A percentile compares a stretch with the other conserved stretches of the same genome.
These are phyloP conservation scores for Handroanthus guayacan DNA, from an alignment of 257 asterid genomes.

Conservation along the genomic window DNA sequence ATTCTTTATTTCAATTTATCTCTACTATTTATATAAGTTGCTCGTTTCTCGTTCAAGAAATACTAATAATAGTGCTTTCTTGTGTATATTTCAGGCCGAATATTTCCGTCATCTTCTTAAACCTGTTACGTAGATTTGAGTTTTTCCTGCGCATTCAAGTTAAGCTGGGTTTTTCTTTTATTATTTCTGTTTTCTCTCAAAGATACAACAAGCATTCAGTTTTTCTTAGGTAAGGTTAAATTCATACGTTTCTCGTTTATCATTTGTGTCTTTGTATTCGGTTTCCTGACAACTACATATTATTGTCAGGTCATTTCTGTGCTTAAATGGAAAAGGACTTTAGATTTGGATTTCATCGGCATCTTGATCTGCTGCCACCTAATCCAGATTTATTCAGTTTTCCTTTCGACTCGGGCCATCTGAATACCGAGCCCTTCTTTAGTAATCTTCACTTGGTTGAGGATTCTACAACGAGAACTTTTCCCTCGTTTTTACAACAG, in stretches of 20 bases:
- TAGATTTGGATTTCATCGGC: constrained; percentile 54
- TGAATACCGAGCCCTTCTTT: constrained; percentile 43
- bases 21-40: constrained; percentile 15
- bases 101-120: constrained; percentile 91
- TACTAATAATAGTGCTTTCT: constrained; percentile 39
- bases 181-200: constrained; percentile 52
- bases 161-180: constrained; percentile 59
- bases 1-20: not conserved
- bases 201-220: constrained; percentile 49
- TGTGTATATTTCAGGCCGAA: constrained; percentile 79
- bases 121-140: constrained; percentile 90
- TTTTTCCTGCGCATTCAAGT: constrained; percentile 54
- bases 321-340: constrained; percentile 79
- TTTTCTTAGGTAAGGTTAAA: constrained; percentile 43
- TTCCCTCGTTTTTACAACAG: constrained; percentile 48
- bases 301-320: constrained; percentile 54
- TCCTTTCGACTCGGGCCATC: constrained; percentile 43
- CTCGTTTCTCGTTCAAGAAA: constrained; percentile 19
- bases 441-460: constrained; percentile 50
- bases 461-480: constrained; percentile 49
- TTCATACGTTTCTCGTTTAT: constrained; percentile 38
- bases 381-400: constrained; percentile 46
- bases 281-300: constrained; percentile 30
- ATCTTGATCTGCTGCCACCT: constrained; percentile 47
- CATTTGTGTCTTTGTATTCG: not conserved